These are phyloP conservation scores for Penicillium pancosmium DNA, from an alignment of 495 filamentous ascomycete species.

Conservation along the genomic window DNA sequence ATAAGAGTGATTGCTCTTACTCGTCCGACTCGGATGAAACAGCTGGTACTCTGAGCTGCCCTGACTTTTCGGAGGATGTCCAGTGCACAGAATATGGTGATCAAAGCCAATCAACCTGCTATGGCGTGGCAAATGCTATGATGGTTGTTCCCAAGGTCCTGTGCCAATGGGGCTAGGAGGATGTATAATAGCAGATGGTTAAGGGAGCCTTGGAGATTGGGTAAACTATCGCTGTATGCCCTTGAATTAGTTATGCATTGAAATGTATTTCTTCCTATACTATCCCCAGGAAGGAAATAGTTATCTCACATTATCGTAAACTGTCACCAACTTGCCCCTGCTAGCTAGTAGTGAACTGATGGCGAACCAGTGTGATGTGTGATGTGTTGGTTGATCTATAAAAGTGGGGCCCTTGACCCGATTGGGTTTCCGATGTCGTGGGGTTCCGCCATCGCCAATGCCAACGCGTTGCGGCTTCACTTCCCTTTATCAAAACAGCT, in stretches of 20 bases:
- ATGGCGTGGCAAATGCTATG: not conserved
- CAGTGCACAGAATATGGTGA: not conserved
- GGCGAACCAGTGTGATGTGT: not conserved
- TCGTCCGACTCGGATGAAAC: constrained; percentile 4
- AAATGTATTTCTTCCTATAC: not conserved
- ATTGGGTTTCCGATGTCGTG: constrained; percentile 2
- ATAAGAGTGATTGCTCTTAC: constrained; percentile 1
- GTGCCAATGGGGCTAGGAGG: not conserved
- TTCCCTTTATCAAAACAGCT: not conserved
- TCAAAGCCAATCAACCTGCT: not conserved
- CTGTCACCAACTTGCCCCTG: too few species aligned
- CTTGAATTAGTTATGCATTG: not conserved
- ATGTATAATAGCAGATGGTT: not conserved
- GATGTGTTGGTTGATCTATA: not conserved
- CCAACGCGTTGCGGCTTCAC: not conserved
- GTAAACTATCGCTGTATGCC: not conserved
- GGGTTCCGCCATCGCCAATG: not conserved
- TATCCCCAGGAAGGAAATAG: not conserved
- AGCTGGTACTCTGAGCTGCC: constrained; percentile 6
- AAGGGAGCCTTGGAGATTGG: not conserved
- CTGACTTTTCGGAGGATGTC: constrained; percentile 4
- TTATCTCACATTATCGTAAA: not conserved
- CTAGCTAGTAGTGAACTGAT: not conserved
- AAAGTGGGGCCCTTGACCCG: constrained; percentile 1
- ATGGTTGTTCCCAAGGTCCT: constrained; percentile 2